Conservation (phyloP, 2,329 filamentous ascomycete species). For the Trichoderma pleuroti region DNA sequence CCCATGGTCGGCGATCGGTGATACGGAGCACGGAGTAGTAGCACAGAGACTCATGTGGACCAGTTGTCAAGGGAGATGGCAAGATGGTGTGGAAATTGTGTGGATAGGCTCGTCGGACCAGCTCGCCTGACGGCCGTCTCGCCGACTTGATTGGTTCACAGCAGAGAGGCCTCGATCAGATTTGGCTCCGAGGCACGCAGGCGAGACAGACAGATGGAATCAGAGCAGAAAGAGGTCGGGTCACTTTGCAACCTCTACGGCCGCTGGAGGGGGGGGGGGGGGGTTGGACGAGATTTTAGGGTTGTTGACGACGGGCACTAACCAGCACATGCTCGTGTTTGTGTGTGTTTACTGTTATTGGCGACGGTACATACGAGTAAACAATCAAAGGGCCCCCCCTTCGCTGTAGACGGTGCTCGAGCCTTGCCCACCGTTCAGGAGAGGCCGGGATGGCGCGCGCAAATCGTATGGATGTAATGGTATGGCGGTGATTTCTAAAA, state of each 20-base stretch:
- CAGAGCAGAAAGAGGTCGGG: not conserved
- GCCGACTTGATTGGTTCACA: not conserved
- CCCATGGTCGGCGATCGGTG: not conserved
- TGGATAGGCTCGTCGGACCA: not conserved
- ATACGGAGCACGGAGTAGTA: slow-evolving; percentile 5
- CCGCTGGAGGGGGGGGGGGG: not conserved
- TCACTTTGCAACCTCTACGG: not conserved
- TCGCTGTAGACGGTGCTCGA: not conserved
- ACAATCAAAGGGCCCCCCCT: not conserved
- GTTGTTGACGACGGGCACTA: not conserved
- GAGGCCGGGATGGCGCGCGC: not conserved
- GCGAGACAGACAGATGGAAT: not conserved
- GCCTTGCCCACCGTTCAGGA: not conserved
- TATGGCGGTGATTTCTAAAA: not conserved
- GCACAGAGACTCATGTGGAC: not conserved
- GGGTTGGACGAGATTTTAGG: not conserved
- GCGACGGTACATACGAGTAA: not conserved
- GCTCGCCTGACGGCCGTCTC: not conserved
- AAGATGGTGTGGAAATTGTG: not conserved
- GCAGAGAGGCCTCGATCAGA: not conserved
- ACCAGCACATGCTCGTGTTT: not conserved
- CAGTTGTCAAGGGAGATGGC: slow-evolving; percentile 1
- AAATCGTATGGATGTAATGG: not conserved
- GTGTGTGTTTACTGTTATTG: not conserved
- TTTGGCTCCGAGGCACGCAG: not conserved